These are phyloP conservation scores for Epichloe typhina DNA, from an alignment of 2,329 filamentous ascomycete genomes.

Conservation along the genomic window DNA sequence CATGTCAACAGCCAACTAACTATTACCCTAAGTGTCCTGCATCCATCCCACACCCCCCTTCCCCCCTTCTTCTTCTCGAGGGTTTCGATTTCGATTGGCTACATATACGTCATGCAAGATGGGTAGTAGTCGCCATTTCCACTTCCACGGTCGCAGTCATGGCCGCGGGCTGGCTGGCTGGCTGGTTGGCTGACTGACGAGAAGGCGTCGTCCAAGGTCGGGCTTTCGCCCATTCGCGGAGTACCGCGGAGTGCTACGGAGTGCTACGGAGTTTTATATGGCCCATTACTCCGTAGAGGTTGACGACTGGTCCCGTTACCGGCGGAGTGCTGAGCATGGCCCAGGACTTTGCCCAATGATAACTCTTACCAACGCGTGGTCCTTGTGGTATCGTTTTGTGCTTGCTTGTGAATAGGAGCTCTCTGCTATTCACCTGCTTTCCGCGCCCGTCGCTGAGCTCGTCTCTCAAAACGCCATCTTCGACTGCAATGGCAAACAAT, in stretches of 20 bases:
- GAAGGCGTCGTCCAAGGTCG: too few species aligned
- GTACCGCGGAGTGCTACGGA: too few species aligned
- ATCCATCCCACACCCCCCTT: too few species aligned
- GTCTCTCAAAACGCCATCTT: neutral
- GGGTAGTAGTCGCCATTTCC: neutral
- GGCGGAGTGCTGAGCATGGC: neutral
- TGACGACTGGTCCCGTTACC: too few species aligned
- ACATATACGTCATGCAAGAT: neutral
- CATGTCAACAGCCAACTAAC: too few species aligned
- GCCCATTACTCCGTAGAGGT: too few species aligned
- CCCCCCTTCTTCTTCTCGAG: neutral
- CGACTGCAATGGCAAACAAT: neutral
- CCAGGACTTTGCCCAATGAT: constrained; percentile 2
- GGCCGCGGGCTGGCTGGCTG: neutral
- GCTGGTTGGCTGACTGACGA: too few species aligned
- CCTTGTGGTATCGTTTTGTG: neutral
- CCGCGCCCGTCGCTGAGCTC: neutral
- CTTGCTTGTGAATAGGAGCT: neutral
- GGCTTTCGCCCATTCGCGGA: neutral
- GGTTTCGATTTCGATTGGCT: neutral
- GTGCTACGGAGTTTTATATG: too few species aligned
- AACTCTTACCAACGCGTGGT: constrained; percentile 3
- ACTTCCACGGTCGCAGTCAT: neutral
- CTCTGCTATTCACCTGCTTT: constrained; percentile 1
- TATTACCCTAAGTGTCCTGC: too few species aligned